Evolutionary conservation across 345 rosid genomes (phyloP), one percentile per base, ranked within the genome.

Genomic region (Iberis pinnata): DNA sequence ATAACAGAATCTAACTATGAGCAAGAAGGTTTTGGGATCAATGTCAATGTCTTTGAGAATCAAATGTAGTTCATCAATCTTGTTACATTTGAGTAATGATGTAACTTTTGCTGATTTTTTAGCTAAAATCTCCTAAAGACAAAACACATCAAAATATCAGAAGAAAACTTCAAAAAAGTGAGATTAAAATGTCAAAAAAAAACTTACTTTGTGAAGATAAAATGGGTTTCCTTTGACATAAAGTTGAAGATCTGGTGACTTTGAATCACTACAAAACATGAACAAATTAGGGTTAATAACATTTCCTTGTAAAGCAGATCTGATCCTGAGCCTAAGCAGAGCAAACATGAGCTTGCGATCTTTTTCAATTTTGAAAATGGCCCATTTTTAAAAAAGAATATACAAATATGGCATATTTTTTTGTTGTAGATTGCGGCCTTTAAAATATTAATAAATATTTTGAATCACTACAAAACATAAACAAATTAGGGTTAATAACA

Each of bases 1-100:
- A 12, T 74, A 73, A 70, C 89, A 89, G 79, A 89, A 89, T 61
- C 81, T 78, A 33, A 73, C 78, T 31, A 86, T 78, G 18, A 80
- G 74, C 64, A 76, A 71, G 18, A 86, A 70, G 14, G 74, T 76
- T 63, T 63, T 67, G 0, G 79, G 49, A 56, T 80, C 80, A 41
- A 77, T 74, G 8, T 83, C 78, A 22, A 82, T 61, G 45, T 80
- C 78, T 16, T 9, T 71, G 12, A 86, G 71, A 45, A 79, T 70
- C 64, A 27, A 39, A 11, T 59, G 55, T 14, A 78, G 63, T 38
- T 68, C 71, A 33, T 72, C 61, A 12, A 37, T 33, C 5, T 68
- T 57, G 37, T 73, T 63, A 38, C 55, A 58, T 27, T 74, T 36
- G 8, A 83, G 70, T 36, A 80, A 53, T 49, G 72, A 40, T 24